Percentiles rank a stretch among this genome's conserved stretches.
Evolutionary conservation across 805 yeast genomes (phyloP).

Genomic region (Metschnikowia gelsemii): DNA sequence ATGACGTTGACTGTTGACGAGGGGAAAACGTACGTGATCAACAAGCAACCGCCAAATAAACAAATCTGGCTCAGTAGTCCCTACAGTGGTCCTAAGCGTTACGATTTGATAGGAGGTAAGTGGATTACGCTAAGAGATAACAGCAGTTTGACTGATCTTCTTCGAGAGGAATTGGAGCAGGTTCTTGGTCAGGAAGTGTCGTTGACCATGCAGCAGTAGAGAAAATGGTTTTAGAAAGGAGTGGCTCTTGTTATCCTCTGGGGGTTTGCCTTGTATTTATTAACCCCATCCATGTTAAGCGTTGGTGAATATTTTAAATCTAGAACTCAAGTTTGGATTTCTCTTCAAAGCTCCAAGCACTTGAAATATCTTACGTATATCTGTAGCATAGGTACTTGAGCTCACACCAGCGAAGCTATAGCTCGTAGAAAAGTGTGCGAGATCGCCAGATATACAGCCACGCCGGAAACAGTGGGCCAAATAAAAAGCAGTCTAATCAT

Average conservation of each 20-base stretch:
- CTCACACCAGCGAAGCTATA: too few species aligned
- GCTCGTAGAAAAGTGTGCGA: too few species aligned
- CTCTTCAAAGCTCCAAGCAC: too few species aligned
- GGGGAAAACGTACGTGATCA: slow-evolving; percentile 84
- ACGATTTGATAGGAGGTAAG: slow-evolving; percentile 64
- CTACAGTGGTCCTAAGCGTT: slow-evolving; percentile 80
- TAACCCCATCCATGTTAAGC: not conserved
- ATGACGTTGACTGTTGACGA: slow-evolving; percentile 69
- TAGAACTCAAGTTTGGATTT: too few species aligned
- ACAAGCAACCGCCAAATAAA: slow-evolving; percentile 96
- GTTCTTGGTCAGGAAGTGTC: slow-evolving; percentile 26
- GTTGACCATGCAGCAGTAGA: slow-evolving; percentile 16
- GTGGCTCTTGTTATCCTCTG: too few species aligned
- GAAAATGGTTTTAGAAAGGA: not conserved
- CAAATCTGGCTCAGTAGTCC: slow-evolving; percentile 97
- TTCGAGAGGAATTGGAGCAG: slow-evolving; percentile 32
- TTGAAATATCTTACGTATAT: too few species aligned
- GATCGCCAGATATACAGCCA: too few species aligned
- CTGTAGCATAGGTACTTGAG: too few species aligned
- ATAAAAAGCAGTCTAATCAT: too few species aligned
- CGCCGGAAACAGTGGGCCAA: too few species aligned
- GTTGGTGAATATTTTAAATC: not conserved
- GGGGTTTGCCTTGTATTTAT: slow-evolving; percentile 3
- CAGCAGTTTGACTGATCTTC: slow-evolving; percentile 33
- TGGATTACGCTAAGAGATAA: slow-evolving; percentile 82